Evolutionary conservation across 345 rosid species (phyloP).

Genomic region (Boechera stricta): DNA sequence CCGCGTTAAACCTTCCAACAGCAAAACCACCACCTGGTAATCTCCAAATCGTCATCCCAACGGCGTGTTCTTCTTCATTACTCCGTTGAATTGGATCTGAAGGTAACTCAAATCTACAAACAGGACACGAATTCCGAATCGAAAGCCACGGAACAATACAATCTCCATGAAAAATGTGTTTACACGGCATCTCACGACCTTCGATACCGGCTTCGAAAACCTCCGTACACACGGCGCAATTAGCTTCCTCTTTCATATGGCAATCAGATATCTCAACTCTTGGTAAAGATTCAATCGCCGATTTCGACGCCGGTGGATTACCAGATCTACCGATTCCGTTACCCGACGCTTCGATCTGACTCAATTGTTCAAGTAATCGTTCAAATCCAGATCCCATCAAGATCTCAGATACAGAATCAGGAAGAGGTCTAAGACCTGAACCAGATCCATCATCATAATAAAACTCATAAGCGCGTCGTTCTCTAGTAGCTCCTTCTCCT

Average conservation of each 20-base stretch:
- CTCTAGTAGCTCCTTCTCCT: conserved; percentile 38
- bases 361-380: conserved; percentile 63
- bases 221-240: conserved; percentile 83
- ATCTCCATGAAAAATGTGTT: conserved; percentile 70
- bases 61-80: conserved; percentile 37
- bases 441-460: conserved; percentile 72
- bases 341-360: conserved; percentile 58
- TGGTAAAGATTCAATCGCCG: conserved; percentile 69
- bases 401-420: conserved; percentile 66
- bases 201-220: conserved; percentile 60
- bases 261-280: conserved; percentile 52
- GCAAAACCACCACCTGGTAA: conserved; percentile 88
- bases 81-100: conserved; percentile 41
- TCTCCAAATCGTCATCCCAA: conserved; percentile 82
- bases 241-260: conserved; percentile 53
- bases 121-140: conserved; percentile 73
- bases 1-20: conserved; percentile 71
- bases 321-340: conserved; percentile 59
- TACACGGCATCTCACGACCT: conserved; percentile 84
- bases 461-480: conserved; percentile 57
- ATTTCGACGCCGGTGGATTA: conserved; percentile 75
- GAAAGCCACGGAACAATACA: conserved; percentile 82
- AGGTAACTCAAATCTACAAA: conserved; percentile 72
- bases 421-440: conserved; percentile 73
- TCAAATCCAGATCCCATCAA: conserved; percentile 81